Percentiles rank a stretch among this genome's conserved stretches.
phyloP scores from a whole-genome alignment of 2,329 filamentous ascomycete species.

The Colletotrichum navitas region DNA sequence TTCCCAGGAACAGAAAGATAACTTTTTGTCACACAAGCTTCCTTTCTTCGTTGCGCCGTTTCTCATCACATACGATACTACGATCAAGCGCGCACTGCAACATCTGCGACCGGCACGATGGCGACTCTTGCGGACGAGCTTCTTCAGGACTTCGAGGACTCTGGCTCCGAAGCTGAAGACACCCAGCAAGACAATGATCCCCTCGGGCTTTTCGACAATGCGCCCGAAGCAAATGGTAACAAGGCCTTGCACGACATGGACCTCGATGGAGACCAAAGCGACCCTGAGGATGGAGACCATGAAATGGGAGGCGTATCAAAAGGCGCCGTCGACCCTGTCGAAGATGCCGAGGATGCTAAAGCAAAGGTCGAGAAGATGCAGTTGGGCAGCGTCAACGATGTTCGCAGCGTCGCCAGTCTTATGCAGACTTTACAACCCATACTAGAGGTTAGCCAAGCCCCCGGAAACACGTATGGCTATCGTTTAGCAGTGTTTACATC shows the following conservation, averaged over 20 bases:
- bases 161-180: conserved; percentile 80
- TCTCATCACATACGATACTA: background rate
- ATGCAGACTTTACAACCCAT: conserved; percentile 87
- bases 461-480: conserved; percentile 28
- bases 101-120: conserved; percentile 64
- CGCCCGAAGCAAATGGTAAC: conserved; percentile 54
- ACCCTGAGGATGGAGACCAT: conserved; percentile 70
- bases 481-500: conserved; percentile 71
- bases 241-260: conserved; percentile 64
- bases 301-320: conserved; percentile 63
- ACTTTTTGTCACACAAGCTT: conserved; percentile 4
- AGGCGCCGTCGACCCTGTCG: conserved; percentile 63
- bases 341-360: conserved; percentile 78
- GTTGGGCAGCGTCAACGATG: conserved; percentile 78
- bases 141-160: conserved; percentile 90
- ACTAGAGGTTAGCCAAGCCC: conserved; percentile 76
- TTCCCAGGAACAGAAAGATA: background rate
- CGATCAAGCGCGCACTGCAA: background rate
- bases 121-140: conserved; percentile 94
- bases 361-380: conserved; percentile 87
- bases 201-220: conserved; percentile 59
- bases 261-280: conserved; percentile 68
- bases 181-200: conserved; percentile 64
- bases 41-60: background rate
- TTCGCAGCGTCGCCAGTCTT: conserved; percentile 81